Evolutionary conservation across 305 asterid genomes (phyloP).

Genomic region (Caryopteris hybrid): DNA sequence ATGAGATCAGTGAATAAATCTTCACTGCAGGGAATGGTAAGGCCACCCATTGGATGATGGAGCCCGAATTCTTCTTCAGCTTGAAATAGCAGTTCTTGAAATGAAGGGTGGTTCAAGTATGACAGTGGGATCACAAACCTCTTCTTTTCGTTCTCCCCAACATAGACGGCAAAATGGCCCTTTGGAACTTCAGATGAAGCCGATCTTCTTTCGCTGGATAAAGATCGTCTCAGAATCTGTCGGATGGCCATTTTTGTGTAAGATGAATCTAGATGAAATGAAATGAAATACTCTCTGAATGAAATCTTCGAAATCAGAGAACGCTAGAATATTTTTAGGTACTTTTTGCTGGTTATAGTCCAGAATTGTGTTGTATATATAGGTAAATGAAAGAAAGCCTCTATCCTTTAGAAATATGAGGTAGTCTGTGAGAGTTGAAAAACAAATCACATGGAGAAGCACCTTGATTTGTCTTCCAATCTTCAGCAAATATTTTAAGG

Average conservation of each 20-base stretch:
- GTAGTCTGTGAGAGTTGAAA: slow-evolving; percentile 29
- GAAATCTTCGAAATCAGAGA: neutral
- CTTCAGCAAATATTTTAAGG: neutral
- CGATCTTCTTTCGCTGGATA: slow-evolving; percentile 17
- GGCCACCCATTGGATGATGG: too few relatives aligned
- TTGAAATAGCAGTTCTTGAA: slow-evolving; percentile 14
- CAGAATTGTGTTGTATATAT: slow-evolving; percentile 21
- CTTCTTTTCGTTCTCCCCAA: slow-evolving; percentile 19
- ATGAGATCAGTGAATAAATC: too few relatives aligned
- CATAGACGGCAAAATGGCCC: slow-evolving; percentile 29
- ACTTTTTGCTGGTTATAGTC: neutral
- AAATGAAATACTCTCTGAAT: neutral
- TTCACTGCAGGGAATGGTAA: too few relatives aligned
- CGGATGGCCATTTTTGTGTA: neutral
- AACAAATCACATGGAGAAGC: slow-evolving; percentile 22
- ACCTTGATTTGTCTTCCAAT: neutral
- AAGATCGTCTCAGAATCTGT: slow-evolving; percentile 26
- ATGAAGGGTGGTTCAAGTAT: slow-evolving; percentile 20
- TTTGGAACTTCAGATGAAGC: slow-evolving; percentile 19
- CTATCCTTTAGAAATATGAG: neutral
- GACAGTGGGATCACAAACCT: slow-evolving; percentile 19
- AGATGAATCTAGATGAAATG: neutral
- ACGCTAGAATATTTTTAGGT: neutral
- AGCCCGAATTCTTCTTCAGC: too few relatives aligned
- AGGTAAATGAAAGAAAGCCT: neutral